Conservation (phyloP, 495 filamentous ascomycete species). For the Jackrogersella multiformis region DNA sequence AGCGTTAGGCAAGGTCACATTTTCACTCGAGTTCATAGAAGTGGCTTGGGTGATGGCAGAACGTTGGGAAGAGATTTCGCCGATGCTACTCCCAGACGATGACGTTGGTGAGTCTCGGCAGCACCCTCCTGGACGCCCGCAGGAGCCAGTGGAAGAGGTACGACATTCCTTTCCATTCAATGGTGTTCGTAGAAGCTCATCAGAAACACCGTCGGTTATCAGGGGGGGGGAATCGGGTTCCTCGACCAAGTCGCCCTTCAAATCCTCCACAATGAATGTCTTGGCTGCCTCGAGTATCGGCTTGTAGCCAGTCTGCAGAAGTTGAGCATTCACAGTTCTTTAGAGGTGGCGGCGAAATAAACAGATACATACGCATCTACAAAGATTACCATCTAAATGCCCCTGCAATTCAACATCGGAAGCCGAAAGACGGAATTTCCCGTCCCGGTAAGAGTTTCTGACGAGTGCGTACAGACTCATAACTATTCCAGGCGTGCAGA, state of each 20-base stretch:
- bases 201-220: slow-evolving; percentile 51
- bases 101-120: slow-evolving; percentile 47
- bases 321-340: not conserved
- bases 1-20: slow-evolving; percentile 66
- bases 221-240: slow-evolving; percentile 61
- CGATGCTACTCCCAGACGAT: slow-evolving; percentile 16
- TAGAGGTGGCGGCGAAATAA: not conserved
- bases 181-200: slow-evolving; percentile 54
- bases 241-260: slow-evolving; percentile 52
- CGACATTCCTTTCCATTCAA: slow-evolving; percentile 63
- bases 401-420: slow-evolving; percentile 72
- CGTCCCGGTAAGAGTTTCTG: slow-evolving; percentile 67
- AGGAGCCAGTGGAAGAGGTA: slow-evolving; percentile 44
- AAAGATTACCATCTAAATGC: slow-evolving; percentile 85
- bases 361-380: slow-evolving; percentile 64
- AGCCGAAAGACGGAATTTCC: slow-evolving; percentile 36
- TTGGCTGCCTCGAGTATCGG: slow-evolving; percentile 85
- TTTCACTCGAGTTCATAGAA: slow-evolving; percentile 47
- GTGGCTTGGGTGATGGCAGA: slow-evolving; percentile 20
- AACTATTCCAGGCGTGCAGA: slow-evolving; percentile 91
- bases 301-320: slow-evolving; percentile 72
- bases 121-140: slow-evolving; percentile 61
- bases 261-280: slow-evolving; percentile 62
- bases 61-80: slow-evolving; percentile 21
- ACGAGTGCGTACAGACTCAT: slow-evolving; percentile 85